Evolutionary conservation across 2,329 filamentous ascomycete genomes (phyloP), one percentile per base, ranked within the genome.

Genomic region (Cryphonectria carpinicola): DNA sequence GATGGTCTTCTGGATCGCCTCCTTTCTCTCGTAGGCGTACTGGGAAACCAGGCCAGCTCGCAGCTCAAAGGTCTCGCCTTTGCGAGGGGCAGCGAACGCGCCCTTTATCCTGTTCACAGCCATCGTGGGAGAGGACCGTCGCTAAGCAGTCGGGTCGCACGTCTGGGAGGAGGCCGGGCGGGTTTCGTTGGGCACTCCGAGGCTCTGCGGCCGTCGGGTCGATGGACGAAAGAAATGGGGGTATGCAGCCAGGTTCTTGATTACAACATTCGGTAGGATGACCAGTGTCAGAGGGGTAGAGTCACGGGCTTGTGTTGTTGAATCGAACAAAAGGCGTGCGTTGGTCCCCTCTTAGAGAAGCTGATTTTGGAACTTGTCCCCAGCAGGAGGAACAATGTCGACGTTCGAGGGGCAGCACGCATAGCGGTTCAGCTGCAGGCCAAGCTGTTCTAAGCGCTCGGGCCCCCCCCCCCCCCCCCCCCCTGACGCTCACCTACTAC

Each of bases 1-100:
- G 84, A 99, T 99, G 74, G 96, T 99, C 87, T 97, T 98, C 81
- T 99, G 96, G 77, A 99, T 99, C 35, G 96, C 93, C 85, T 99
- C 96, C 83, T 99, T 99, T 78, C 94, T 92, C 88, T 99, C 96
- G 84, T 97, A 98, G 72, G 96, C 96, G 92, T 98, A 99, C 85
- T 99, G 96, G 74, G 96, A 99, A 74, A 97, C 96, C 81, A 99
- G 86, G 54, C 96, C 96, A 74, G 95, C 94, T 81, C 96, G 92
- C 83, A 99, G 85, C 86, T 99, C 96, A 81, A 97, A 98, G 22
- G 96, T 99, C 85, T 99, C 96, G 81, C 96, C 96, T 86, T 99
- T 99, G 79, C 92, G 90, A 77, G 96, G 96, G 81, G 91, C 91
- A 81, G 93, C 92, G 82, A 99, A 97, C 78, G 95, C 96, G 82